A percentile compares a stretch with the other conserved stretches of the same genome.
phyloP scores from a whole-genome alignment of 805 yeast genomes.

The Zygotorulaspora florentina region DNA sequence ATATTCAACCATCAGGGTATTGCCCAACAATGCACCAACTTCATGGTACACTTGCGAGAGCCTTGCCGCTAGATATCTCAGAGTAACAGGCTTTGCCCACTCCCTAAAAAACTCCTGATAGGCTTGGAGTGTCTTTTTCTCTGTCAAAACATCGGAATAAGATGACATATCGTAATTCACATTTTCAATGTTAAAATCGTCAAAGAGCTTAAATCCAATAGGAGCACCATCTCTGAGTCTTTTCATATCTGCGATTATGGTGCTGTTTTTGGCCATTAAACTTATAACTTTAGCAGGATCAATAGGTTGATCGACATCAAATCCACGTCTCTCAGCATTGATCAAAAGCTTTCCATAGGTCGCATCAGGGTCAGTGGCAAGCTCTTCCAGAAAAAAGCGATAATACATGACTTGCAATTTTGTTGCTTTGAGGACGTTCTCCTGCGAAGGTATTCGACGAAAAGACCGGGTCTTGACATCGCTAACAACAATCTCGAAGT shows the following conservation, averaged over 20 bases:
- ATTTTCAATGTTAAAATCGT: slow-evolving; percentile 16
- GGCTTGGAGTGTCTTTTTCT: slow-evolving; percentile 20
- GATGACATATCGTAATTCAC: slow-evolving; percentile 19
- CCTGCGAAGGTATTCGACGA: slow-evolving; percentile 45
- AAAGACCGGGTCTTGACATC: slow-evolving; percentile 62
- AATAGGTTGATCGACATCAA: slow-evolving; percentile 48
- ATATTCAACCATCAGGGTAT: slow-evolving; percentile 48
- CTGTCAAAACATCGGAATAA: slow-evolving; percentile 17
- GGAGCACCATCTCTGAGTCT: slow-evolving; percentile 44
- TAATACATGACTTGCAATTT: slow-evolving; percentile 62
- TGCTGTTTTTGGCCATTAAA: slow-evolving; percentile 37
- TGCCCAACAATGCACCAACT: slow-evolving; percentile 34
- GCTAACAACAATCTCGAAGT: slow-evolving; percentile 35
- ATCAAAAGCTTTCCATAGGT: slow-evolving; percentile 43
- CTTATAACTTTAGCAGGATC: slow-evolving; percentile 39
- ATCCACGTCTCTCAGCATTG: slow-evolving; percentile 45
- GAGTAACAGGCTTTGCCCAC: slow-evolving; percentile 56
- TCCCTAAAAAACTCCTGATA: slow-evolving; percentile 32
- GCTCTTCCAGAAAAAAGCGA: slow-evolving; percentile 42
- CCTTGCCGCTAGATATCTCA: slow-evolving; percentile 53
- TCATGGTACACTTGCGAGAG: slow-evolving; percentile 41
- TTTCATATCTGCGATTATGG: slow-evolving; percentile 42
- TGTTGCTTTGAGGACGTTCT: slow-evolving; percentile 46
- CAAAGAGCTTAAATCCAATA: slow-evolving; percentile 42
- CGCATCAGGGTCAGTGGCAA: slow-evolving; percentile 28